Evolutionary conservation across 495 filamentous ascomycete genomes (phyloP), one percentile per base, ranked within the genome.

Genomic region (Penicillium taxi): DNA sequence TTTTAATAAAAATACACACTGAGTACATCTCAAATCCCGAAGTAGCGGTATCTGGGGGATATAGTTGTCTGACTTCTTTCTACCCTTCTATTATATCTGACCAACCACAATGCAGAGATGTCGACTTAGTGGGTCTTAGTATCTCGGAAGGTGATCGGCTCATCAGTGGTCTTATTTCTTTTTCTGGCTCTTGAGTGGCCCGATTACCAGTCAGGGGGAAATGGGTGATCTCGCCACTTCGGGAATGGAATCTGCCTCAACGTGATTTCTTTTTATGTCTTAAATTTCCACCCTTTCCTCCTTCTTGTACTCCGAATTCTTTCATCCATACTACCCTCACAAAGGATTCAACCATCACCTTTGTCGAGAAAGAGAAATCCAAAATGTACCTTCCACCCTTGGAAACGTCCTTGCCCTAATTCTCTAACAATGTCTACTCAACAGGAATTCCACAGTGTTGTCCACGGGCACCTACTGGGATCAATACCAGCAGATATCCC

Each of bases 401-500:
- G 20, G 15, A n/a, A n/a, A n/a, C n/a, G n/a, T n/a, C n/a, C n/a
- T n/a, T n/a, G n/a, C n/a, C 7, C 26, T 29, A 14, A n/a, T 32
- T 18, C n/a, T 22, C 9, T 32, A 24, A 24, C 11, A 11, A 24
- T n/a, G n/a, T n/a, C n/a, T n/a, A n/a, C n/a, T 1, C 4, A 32
- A 9, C 20, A 78, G 75, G 67, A 80, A 80, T 58, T 69, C 73
- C 25, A 83, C 74, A 23, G 42, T 66, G 19, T 48, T 72, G 26
- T 65, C 69, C 37, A 66, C 78, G 5, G 67, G 73, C 19, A 75
- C 78, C 39, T 94, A 87, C 63, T 78, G 82, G 67, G 78, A 69
- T 37, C 82, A 89, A 48, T 93, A 87, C 62, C 78, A 93, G 41
- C 84, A 91, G 52, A 80, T 96, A 35, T 79, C 81, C 37, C 81